Conservation (phyloP, 108 stramenopile genomes). For the Nitzschia palea region DNA sequence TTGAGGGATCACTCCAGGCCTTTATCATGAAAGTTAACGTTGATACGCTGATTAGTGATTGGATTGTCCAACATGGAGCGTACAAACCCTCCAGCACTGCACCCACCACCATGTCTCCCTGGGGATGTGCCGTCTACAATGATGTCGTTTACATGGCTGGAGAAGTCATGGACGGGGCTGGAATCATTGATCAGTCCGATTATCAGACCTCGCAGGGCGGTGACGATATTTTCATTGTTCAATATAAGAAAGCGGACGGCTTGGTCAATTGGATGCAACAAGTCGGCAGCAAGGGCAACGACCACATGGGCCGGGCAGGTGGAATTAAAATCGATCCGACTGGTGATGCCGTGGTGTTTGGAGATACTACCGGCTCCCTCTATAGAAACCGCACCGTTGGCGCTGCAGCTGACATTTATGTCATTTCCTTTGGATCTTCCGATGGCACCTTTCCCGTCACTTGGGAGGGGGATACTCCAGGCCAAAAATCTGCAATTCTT, state of each 20-base stretch:
- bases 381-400: constrained; percentile 19
- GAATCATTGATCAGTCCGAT: background rate
- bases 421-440: background rate
- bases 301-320: constrained; percentile 25
- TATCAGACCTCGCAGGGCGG: constrained; percentile 2
- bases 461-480: background rate
- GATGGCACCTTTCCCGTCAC: constrained; percentile 1
- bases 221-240: constrained; percentile 30
- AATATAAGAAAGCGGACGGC: constrained; percentile 24
- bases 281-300: constrained; percentile 37
- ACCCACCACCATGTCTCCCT: constrained; percentile 1
- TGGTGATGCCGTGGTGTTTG: constrained; percentile 40
- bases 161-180: constrained; percentile 8
- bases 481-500: background rate
- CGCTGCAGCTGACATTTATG: constrained; percentile 11
- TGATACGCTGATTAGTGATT: background rate
- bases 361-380: constrained; percentile 41
- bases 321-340: constrained; percentile 19
- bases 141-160: constrained; percentile 25
- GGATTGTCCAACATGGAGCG: constrained; percentile 26
- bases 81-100: background rate
- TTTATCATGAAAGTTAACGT: constrained; percentile 17
- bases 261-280: constrained; percentile 33
- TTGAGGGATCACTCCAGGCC: constrained; percentile 20
- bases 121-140: constrained; percentile 11